Evolutionary conservation across 192 early-diverging fungal species (phyloP).

Genomic region (Coemansia sp.): DNA sequence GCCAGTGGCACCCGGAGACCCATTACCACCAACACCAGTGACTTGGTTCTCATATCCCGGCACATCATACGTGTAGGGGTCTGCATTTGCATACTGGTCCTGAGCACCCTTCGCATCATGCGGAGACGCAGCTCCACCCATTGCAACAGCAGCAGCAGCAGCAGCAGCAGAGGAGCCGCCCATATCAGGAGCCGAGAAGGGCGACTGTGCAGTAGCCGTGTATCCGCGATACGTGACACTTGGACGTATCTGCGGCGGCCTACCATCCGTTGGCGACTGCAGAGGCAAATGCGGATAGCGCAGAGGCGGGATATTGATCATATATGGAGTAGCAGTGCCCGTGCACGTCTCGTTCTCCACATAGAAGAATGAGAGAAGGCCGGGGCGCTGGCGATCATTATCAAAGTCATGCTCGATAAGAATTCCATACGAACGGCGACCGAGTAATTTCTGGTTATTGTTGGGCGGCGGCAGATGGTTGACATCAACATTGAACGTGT

Average conservation of each 20-base stretch:
- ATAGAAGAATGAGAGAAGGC: slow-evolving; percentile 48
- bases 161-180: background rate
- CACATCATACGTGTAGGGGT: slow-evolving; percentile 41
- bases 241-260: background rate
- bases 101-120: slow-evolving; percentile 2
- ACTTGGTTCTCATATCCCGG: slow-evolving; percentile 27
- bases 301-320: slow-evolving; percentile 49
- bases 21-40: background rate
- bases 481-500: slow-evolving; percentile 67
- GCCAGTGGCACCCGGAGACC: background rate
- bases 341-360: slow-evolving; percentile 48
- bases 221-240: slow-evolving; percentile 36
- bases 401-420: slow-evolving; percentile 51
- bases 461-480: slow-evolving; percentile 46
- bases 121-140: background rate
- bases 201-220: slow-evolving; percentile 3
- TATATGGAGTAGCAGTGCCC: slow-evolving; percentile 46
- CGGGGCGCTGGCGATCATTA: slow-evolving; percentile 42
- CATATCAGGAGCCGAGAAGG: background rate
- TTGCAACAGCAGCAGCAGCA: slow-evolving; percentile 9
- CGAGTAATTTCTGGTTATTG: slow-evolving; percentile 57
- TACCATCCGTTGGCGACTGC: background rate
- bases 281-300: slow-evolving; percentile 35
- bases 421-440: slow-evolving; percentile 59
- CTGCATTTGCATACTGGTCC: slow-evolving; percentile 7